Evolutionary conservation across 2,329 filamentous ascomycete species (phyloP), one percentile per base, ranked within the genome.

Genomic region (Botrytis elliptica): DNA sequence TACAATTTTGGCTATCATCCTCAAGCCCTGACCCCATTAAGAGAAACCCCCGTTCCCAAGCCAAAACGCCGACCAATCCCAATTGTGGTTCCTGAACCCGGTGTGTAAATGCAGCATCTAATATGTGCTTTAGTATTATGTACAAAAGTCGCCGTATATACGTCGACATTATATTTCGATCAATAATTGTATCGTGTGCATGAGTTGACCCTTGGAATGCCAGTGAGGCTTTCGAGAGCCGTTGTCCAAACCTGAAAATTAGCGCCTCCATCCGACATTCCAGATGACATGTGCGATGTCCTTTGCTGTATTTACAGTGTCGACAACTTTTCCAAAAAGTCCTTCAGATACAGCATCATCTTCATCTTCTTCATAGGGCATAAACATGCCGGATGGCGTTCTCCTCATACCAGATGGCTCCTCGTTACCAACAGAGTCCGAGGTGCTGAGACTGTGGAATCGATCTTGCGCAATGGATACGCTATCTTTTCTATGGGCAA

Each of bases 371-470:
- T 94, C 92, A 78, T 91, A 92, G 12, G 94, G 93, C 92, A 97
- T 95, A 79, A 97, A 92, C 93, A 97, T 97, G 77, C 94, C 94
- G 57, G 93, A 96, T 69, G 90, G 86, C 33, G 93, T 97, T 77
- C 94, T 88, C 75, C 91, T 90, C 85, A 97, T 91, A 70, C 91
- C 90, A 29, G 83, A 84, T 59, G 79, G 80, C 74, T 88, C 86
- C 33, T 84, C 84, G n/a, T 80, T 82, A 18, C 73, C 74, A 1
- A 57, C 4, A 33, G n/a, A 33, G 25, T 73, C 52, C 5, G 79
- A 80, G 20, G 76, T 77, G 18, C 79, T 74, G 72, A 80, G 75
- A 60, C 64, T 74, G 44, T 77, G 74, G 42, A 79, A 76, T 33
- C 79, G 78, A 65, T 81, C 79, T 62, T 80, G 79, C 44, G 77